Base-by-base conservation (phyloP, 2,329 filamentous ascomycete genomes). In the Ilyonectria robusta region DNA sequence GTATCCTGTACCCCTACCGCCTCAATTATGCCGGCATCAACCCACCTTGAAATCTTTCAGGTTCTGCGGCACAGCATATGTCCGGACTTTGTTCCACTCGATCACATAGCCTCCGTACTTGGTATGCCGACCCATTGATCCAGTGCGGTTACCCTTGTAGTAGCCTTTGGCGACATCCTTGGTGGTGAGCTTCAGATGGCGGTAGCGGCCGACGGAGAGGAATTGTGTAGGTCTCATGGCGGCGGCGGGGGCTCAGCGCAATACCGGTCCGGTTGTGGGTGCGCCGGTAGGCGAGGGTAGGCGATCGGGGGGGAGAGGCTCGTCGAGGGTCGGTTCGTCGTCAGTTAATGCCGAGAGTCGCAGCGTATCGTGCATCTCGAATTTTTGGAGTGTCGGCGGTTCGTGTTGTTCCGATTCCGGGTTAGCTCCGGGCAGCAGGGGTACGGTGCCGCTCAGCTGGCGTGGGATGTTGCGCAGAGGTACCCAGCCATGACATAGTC, bases 71-170 rank as follows among this genome's bases (percentile, higher is more conserved):
- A 93, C 93, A 62, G 93, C 92, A 80, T 94, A 99, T 61, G 95
- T 97, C 81, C 95, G 91, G 77, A 98, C 94, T 83, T 97, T 97
- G 62, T 86, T 82, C 87, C 88, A 97, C 72, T 98, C 93, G 72
- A 98, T 91, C 53, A 90, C 81, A 81, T 96, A 99, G 57, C 91
- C 91, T 81, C 95, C 96, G 79, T 90, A 89, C 80, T 93, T 93
- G 61, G 93, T 95, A 83, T 97, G 94, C 15, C 86, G 83, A 80
- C 96, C 96, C 90, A 97, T 94, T 47, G 93, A 90, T 2, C 96
- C 96, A 1, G 94, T 92, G 53, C 95, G 88, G 76, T 93, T 98
- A 79, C 96, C 96, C 87, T 98, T 98, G 90, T 99, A 99, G 89
- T 92, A 99, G 74, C 95, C 95, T 79, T 94, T 94, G 80, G 92